A percentile compares a stretch with the other conserved stretches of the same genome.
Conservation (phyloP, 2,329 filamentous ascomycete species). For the Fusarium mundagurra region DNA sequence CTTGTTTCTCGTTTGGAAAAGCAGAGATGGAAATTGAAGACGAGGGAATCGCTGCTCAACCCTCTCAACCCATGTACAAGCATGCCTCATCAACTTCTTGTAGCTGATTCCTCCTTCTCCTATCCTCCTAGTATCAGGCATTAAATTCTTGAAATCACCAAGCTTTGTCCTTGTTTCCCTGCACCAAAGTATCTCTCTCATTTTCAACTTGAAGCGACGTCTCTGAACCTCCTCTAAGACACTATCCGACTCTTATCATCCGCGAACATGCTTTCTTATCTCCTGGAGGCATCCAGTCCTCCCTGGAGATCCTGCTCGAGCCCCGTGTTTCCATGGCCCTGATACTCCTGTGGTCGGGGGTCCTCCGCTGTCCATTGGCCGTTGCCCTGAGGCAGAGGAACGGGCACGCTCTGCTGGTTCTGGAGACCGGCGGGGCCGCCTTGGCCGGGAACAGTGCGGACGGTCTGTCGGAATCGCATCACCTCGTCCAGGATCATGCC, state of each 20-base stretch:
- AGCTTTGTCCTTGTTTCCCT: conserved; percentile 3
- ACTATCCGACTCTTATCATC: not conserved
- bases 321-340: conserved; percentile 54
- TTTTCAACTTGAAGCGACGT: conserved; percentile 10
- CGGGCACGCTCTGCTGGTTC: conserved; percentile 54
- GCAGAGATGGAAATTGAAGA: conserved; percentile 23
- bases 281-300: conserved; percentile 50
- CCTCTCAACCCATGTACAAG: conserved; percentile 6
- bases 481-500: conserved; percentile 98
- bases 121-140: conserved; percentile 13
- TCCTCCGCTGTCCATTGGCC: conserved; percentile 69
- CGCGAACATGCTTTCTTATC: conserved; percentile 40
- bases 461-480: conserved; percentile 77
- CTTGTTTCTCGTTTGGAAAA: conserved; percentile 37
- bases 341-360: conserved; percentile 68
- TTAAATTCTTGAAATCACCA: conserved; percentile 28
- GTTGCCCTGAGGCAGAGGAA: conserved; percentile 62
- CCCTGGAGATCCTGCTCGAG: conserved; percentile 69
- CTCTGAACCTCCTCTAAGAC: conserved; percentile 8
- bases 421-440: conserved; percentile 46
- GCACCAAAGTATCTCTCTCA: not conserved
- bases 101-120: not conserved
- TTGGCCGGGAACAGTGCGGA: conserved; percentile 60
- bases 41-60: conserved; percentile 11
- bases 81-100: conserved; percentile 9